A percentile compares a stretch with the other conserved stretches of the same genome.
phyloP scores from a whole-genome alignment of 352 stramenopile genomes.

The Globisporangium irregulare region DNA sequence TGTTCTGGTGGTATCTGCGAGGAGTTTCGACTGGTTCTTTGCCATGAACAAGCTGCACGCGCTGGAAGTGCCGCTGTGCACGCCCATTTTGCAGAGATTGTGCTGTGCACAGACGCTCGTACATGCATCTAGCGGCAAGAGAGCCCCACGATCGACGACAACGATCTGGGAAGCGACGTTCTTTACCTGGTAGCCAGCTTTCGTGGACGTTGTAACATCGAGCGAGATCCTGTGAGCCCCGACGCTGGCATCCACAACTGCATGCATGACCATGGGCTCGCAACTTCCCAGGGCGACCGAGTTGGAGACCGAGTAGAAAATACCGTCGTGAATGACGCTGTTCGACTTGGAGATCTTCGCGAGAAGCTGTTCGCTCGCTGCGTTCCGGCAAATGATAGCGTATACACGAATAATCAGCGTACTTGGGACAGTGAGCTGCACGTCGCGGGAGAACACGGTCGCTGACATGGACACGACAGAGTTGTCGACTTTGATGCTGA shows the following conservation, averaged over 20 bases:
- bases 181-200: conserved; percentile 35
- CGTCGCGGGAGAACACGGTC: conserved; percentile 29
- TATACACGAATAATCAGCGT: conserved; percentile 41
- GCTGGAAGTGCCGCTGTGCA: conserved; percentile 29
- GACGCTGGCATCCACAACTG: conserved; percentile 27
- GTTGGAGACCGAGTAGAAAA: conserved; percentile 34
- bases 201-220: conserved; percentile 35
- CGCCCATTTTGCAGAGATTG: conserved; percentile 40
- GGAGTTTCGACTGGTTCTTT: conserved; percentile 21
- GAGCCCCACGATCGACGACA: conserved; percentile 33
- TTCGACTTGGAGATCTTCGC: conserved; percentile 30
- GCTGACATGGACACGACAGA: conserved; percentile 11
- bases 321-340: conserved; percentile 33
- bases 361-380: conserved; percentile 33
- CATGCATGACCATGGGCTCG: conserved; percentile 46
- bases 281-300: conserved; percentile 24
- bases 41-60: conserved; percentile 51
- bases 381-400: conserved; percentile 45
- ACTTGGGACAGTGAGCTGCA: conserved; percentile 28
- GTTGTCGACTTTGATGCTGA: conserved; percentile 25
- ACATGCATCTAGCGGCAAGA: conserved; percentile 34
- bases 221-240: conserved; percentile 32
- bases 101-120: conserved; percentile 37
- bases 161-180: conserved; percentile 37
- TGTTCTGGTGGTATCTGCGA: conserved; percentile 23